A percentile compares a stretch with the other conserved stretches of the same genome.
phyloP scores from a whole-genome alignment of 1,284 basidiomycete genomes.

The Trametes pubescens region DNA sequence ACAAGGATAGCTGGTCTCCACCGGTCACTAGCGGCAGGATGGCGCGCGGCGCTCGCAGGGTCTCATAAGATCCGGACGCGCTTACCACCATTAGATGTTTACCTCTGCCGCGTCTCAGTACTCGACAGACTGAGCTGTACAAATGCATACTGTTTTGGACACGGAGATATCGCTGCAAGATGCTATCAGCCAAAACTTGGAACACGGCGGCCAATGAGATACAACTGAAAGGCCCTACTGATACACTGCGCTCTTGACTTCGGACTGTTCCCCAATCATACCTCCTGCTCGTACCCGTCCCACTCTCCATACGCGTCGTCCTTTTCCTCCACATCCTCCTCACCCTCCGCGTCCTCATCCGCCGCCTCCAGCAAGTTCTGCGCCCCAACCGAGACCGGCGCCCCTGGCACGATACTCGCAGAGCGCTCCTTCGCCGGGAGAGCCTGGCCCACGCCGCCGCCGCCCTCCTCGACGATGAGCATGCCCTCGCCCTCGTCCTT shows the following conservation, averaged over 20 bases:
- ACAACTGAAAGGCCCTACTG: background rate
- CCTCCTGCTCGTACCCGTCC: slow-evolving; percentile 55
- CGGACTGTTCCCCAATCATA: slow-evolving; percentile 32
- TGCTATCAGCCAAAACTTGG: background rate
- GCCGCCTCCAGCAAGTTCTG: slow-evolving; percentile 27
- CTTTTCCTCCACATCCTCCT: slow-evolving; percentile 44
- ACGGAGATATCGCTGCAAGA: background rate
- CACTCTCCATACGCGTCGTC: slow-evolving; percentile 49
- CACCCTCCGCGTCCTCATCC: slow-evolving; percentile 26
- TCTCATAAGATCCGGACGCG: no score
- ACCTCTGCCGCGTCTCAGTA: no score
- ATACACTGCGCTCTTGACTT: background rate
- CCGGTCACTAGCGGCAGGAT: no score
- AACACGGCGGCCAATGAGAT: background rate
- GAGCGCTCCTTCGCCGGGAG: slow-evolving; percentile 29
- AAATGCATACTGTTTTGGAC: no score
- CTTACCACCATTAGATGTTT: no score
- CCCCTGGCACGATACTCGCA: slow-evolving; percentile 22
- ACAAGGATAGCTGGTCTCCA: no score
- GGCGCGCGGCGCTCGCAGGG: no score
- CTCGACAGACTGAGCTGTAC: no score
- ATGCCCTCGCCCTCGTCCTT: slow-evolving; percentile 60
- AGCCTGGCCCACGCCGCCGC: slow-evolving; percentile 42
- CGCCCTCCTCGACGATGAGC: slow-evolving; percentile 56
- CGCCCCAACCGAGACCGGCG: slow-evolving; percentile 21